phyloP scores from a whole-genome alignment of 2,329 filamentous ascomycete genomes.

The Hypoxylon sp. region DNA sequence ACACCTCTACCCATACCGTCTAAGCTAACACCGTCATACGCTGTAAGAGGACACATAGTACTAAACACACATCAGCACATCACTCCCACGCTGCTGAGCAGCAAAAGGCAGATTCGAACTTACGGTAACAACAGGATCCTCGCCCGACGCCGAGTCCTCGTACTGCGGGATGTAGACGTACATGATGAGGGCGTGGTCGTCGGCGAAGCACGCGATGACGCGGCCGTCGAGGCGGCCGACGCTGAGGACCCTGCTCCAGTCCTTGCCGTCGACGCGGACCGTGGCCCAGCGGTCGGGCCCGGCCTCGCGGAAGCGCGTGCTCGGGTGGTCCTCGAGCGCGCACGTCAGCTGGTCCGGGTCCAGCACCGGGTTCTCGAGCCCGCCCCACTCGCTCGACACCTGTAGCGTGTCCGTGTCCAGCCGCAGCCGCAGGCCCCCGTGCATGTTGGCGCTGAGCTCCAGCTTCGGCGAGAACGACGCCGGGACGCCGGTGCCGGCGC shows the following conservation, averaged over 20 bases:
- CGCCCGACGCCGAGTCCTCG: constrained; percentile 65
- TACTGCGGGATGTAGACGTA: constrained; percentile 82
- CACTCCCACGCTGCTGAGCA: not conserved
- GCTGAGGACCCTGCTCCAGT: constrained; percentile 94
- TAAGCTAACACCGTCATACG: constrained; percentile 15
- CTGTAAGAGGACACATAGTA: constrained; percentile 46
- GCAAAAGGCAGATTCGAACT: constrained; percentile 42
- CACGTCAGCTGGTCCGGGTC: constrained; percentile 79
- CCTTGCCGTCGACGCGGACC: constrained; percentile 88
- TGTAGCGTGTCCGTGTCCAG: constrained; percentile 84
- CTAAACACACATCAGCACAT: constrained; percentile 32
- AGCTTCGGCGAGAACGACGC: constrained; percentile 66
- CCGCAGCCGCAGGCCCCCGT: constrained; percentile 81
- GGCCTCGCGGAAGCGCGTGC: constrained; percentile 76
- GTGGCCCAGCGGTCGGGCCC: constrained; percentile 87
- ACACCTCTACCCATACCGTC: not conserved
- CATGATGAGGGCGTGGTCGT: constrained; percentile 81
- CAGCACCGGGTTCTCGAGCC: constrained; percentile 84
- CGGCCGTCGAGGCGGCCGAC: constrained; percentile 88
- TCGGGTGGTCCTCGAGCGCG: constrained; percentile 80
- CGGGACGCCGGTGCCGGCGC: no score
- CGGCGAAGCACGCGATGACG: constrained; percentile 89
- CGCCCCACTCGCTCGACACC: constrained; percentile 86
- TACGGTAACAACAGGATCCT: constrained; percentile 80
- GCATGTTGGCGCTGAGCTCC: constrained; percentile 92